A percentile compares a stretch with the other conserved stretches of the same genome.
phyloP scores from a whole-genome alignment of 177 flowering plant species.

The Vitis hybrid region DNA sequence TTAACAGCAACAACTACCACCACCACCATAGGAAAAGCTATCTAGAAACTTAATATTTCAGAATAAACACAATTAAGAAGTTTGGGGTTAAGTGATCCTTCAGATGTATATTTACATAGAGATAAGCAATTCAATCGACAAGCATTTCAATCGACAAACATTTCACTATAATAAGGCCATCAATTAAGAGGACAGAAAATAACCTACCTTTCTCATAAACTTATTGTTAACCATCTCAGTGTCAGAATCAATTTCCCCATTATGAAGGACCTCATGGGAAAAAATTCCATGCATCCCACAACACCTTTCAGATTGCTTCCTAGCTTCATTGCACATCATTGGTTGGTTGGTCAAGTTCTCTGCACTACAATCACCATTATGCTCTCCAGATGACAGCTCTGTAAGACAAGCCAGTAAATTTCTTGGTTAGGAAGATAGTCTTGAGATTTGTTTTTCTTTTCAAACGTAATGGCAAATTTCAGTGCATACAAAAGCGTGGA shows the following conservation, averaged over 20 bases:
- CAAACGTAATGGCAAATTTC: not conserved
- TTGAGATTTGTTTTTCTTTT: not conserved
- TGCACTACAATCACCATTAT: slow-evolving; percentile 27
- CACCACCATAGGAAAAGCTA: not conserved
- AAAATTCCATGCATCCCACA: slow-evolving; percentile 81
- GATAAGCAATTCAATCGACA: not conserved
- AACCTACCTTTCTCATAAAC: slow-evolving; percentile 63
- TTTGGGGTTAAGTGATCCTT: not conserved
- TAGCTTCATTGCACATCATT: slow-evolving; percentile 10
- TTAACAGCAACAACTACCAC: not conserved
- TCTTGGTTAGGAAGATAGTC: not conserved
- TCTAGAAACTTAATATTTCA: no score
- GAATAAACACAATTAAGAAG: no score
- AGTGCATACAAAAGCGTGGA: not conserved
- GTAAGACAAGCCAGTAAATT: slow-evolving; percentile 15
- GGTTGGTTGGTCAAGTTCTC: slow-evolving; percentile 24
- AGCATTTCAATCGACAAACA: not conserved
- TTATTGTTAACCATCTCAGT: slow-evolving; percentile 24
- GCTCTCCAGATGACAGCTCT: slow-evolving; percentile 35
- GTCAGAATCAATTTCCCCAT: slow-evolving; percentile 48
- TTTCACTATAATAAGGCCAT: not conserved
- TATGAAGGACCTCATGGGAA: slow-evolving; percentile 79
- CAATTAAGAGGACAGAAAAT: not conserved
- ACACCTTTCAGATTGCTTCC: slow-evolving; percentile 47
- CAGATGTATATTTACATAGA: not conserved